Evolutionary conservation across 352 stramenopile species (phyloP), one percentile per base, ranked within the genome.

Genomic region (Blastocystis sp.): DNA sequence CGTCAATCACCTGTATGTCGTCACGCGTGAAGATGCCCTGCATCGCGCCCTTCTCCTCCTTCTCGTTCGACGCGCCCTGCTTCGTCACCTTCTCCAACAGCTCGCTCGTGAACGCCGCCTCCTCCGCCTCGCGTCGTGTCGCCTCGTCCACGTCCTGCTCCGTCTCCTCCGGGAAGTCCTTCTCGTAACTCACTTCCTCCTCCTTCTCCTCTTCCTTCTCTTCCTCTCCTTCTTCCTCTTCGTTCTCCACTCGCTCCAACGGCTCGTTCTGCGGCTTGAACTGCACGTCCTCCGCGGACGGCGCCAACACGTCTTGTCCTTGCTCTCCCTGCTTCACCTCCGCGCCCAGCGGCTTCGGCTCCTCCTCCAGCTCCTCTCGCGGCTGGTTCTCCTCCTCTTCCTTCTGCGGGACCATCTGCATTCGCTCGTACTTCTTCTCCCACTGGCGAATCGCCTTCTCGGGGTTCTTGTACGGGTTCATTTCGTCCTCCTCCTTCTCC

Each of bases 391-490:
- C 91, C 39, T 94, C 90, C 29, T 93, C 91, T 41, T 93, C 85
- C 55, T 91, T 76, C 35, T 92, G 90, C 60, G 94, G 88, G 41
- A 96, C 90, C 70, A 97, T 94, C 67, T 97, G 96, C 9, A 99
- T 93, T 67, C 96, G 96, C 69, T 96, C 94, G 89, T 98, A 88
- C 39, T 79, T 13, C 29, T 85, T 35, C 60, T 91, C 55, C 37
- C 82, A 82, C 33, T 96, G 93, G 62, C 94, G 94, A 21, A 93
- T 93, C 50, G 93, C 92, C 51, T 91, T 91, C 37, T 95, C 93
- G 19, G 93, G 93, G 41, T 94, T 94, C 80, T 96, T 94, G 78
- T 95, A 92, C 1, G 94, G 93, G 55, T 94, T 90, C 35, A 62
- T 60, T 24, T 92, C 90, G 35, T 91, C 33, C 19, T 90, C 66